Conservation (phyloP, 768 basidiomycete species). For the Leccinellum rugosiceps region DNA sequence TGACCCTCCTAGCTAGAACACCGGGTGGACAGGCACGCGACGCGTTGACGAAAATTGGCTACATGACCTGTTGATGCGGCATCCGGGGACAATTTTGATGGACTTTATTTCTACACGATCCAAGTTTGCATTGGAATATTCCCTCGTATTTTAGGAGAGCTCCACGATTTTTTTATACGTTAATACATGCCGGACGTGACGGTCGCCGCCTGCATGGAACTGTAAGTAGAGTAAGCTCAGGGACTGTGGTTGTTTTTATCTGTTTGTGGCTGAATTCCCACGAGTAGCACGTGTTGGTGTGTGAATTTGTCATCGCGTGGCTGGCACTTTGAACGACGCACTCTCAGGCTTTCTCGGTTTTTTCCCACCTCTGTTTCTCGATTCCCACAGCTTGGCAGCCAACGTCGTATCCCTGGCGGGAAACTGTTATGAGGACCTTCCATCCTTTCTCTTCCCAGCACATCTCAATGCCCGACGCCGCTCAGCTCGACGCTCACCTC, state of each 20-base stretch:
- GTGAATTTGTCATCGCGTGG: constrained; percentile 21
- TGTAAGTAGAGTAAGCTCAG: not conserved
- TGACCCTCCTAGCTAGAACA: constrained; percentile 33
- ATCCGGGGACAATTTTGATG: constrained; percentile 17
- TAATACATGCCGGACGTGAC: constrained; percentile 21
- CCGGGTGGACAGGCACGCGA: not conserved
- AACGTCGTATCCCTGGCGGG: constrained; percentile 38
- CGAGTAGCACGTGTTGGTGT: constrained; percentile 30
- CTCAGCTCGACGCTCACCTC: constrained; percentile 33
- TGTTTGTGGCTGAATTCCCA: constrained; percentile 29
- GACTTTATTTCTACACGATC: constrained; percentile 15
- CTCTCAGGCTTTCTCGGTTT: constrained; percentile 35
- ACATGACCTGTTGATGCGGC: constrained; percentile 15
- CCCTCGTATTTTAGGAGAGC: constrained; percentile 15
- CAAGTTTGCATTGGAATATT: constrained; percentile 19
- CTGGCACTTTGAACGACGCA: constrained; percentile 14
- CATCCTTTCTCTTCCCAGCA: constrained; percentile 43
- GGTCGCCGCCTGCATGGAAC: not conserved
- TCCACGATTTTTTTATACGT: constrained; percentile 6
- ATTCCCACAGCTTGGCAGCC: constrained; percentile 46
- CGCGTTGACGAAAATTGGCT: not conserved
- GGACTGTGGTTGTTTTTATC: constrained; percentile 2
- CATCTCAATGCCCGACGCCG: constrained; percentile 40
- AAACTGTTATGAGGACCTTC: constrained; percentile 43
- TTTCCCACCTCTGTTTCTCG: constrained; percentile 42